Conservation (phyloP, 495 filamentous ascomycete species). For the Xeromyces bisporus region DNA sequence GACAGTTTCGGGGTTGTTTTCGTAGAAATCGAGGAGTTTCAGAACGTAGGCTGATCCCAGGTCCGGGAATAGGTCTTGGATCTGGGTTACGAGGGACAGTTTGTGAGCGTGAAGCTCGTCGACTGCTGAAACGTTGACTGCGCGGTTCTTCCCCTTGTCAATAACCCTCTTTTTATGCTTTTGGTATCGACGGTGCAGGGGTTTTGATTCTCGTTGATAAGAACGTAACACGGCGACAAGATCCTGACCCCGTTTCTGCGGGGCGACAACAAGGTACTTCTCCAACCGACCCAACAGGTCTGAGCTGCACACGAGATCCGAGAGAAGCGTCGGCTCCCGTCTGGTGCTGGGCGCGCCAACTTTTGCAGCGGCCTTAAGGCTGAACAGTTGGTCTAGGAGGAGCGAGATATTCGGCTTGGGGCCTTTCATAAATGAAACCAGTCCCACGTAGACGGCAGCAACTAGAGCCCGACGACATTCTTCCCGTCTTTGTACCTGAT, state of each 20-base stretch:
- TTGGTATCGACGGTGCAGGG: constrained; percentile 36
- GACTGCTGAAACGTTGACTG: constrained; percentile 21
- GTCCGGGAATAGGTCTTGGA: constrained; percentile 87
- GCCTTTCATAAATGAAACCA: constrained; percentile 48
- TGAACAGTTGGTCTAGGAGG: constrained; percentile 68
- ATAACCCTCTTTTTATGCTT: constrained; percentile 34
- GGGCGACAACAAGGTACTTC: constrained; percentile 37
- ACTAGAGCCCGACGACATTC: constrained; percentile 45
- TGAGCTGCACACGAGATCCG: constrained; percentile 28
- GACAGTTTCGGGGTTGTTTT: constrained; percentile 59
- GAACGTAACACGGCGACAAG: constrained; percentile 20
- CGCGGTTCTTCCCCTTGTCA: constrained; percentile 54
- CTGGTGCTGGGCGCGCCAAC: constrained; percentile 25
- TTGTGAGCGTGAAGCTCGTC: constrained; percentile 58
- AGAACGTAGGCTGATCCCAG: constrained; percentile 71
- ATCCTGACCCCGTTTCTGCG: constrained; percentile 29
- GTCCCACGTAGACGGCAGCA: constrained; percentile 51
- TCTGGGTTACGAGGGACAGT: constrained; percentile 65
- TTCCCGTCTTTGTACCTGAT: constrained; percentile 37
- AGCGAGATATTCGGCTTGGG: constrained; percentile 49
- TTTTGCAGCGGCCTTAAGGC: constrained; percentile 50
- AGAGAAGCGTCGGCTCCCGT: constrained; percentile 25
- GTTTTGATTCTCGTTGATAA: constrained; percentile 30
- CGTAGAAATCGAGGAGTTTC: constrained; percentile 62
- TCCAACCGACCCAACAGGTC: constrained; percentile 27